phyloP scores from a whole-genome alignment of 176 grass and related monocot species.

The Canna indica region DNA sequence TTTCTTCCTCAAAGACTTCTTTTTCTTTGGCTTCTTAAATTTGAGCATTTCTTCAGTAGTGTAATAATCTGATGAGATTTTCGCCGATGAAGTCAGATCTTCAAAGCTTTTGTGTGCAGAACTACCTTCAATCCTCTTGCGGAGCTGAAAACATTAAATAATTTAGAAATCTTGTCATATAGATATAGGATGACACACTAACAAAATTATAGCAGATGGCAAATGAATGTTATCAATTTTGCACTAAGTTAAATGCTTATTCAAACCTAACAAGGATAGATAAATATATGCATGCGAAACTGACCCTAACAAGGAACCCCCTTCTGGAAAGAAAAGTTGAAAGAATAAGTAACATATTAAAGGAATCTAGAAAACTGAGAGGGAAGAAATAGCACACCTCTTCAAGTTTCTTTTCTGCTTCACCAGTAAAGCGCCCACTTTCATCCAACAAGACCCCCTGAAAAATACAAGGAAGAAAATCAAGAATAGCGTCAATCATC shows the following conservation, averaged over 20 bases:
- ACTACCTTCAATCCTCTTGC: constrained; percentile 65
- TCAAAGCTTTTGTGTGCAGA: constrained; percentile 41
- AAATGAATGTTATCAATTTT: neutral
- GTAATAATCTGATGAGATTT: constrained; percentile 70
- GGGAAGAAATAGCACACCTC: constrained; percentile 35
- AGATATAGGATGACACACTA: neutral
- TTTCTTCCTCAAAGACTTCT: constrained; percentile 94
- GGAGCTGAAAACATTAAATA: constrained; percentile 47
- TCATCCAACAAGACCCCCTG: constrained; percentile 81
- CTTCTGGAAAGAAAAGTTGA: too few relatives aligned
- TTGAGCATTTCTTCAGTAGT: constrained; percentile 76
- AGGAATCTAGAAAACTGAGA: neutral
- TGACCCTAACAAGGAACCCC: too few relatives aligned
- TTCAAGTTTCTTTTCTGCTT: constrained; percentile 76
- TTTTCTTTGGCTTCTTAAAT: constrained; percentile 99
- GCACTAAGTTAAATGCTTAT: neutral
- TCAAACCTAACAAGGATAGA: neutral
- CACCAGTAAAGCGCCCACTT: constrained; percentile 57
- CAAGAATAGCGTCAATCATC: constrained; percentile 2
- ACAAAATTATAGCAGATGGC: neutral
- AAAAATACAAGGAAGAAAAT: constrained; percentile 21
- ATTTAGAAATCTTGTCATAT: neutral
- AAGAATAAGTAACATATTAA: neutral
- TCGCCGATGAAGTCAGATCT: constrained; percentile 50
- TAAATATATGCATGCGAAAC: too few relatives aligned